Evolutionary conservation across 176 grass and related monocot genomes (phyloP), one percentile per base, ranked within the genome.

Genomic region (Alopecurus myosuroides): DNA sequence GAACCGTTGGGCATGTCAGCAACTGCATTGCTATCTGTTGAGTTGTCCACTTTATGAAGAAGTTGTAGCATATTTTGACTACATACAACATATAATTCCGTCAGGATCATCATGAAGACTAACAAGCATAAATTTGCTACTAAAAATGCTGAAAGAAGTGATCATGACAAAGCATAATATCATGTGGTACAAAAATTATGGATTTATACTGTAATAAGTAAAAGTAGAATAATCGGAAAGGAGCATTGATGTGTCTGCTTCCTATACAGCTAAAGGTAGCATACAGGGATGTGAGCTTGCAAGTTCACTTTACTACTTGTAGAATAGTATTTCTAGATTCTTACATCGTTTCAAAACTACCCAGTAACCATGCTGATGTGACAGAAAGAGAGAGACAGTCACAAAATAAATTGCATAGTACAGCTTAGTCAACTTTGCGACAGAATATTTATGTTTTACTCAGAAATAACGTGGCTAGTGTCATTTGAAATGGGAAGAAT

Each of bases 41-140:
- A 85, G 74, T 92, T 95, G 63, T 94, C 96, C 74, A 91, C 87
- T 81, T 94, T 98, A 78, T 94, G 93, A 86, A 95, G 90, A 88
- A 95, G 93, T 70, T 98, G 91, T 57, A 97, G 90, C 95, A 98
- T 94, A 77, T 95, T 87, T 94, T 98, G 93, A 87, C 96, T 98
- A 87, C 89, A 95, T 62, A 61, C 90, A 82, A 69, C 55, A 86
- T 78, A 79, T 52, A 88, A 88, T 77, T 51, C 25, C 74, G 77
- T 88, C 66, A 91, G 85, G 34, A 7, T 39, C 81, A 72, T 88
- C 83, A 37, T 92, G 56, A 88, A 91, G 74, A 87, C 87, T 76
- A 5, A 87, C 90, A 79, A 89, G 50, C 79, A 94, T 87, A 78
- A 55, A 44, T 85, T 88, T 84, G 73, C 74, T 90, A 88, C 63